Base-by-base conservation (phyloP, 352 stramenopile species). In the Phytophthora vignae region DNA sequence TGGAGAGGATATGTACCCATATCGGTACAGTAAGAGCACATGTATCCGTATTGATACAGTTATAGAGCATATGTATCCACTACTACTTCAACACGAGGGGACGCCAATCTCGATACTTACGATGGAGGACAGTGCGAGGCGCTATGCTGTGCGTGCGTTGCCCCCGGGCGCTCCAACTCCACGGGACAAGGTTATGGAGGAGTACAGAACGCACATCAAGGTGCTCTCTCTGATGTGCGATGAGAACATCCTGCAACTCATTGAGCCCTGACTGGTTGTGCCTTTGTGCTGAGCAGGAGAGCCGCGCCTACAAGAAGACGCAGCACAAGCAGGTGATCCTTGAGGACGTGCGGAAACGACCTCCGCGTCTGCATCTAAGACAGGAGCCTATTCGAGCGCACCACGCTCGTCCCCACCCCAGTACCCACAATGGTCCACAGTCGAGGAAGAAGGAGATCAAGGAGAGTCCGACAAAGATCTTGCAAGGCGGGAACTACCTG, bases 271-370 rank as follows among this genome's bases (percentile, higher is more conserved):
- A 27, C 49, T 55, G 21, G 53, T 38, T 38, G 9, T 5, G 14
- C n/a, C 29, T 29, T 29, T 29, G 17, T 46, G 8, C 54, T 54
- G 40, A 52, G 33, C 42, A 91, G 84, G 82, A 87, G 21, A 44
- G 71, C 1, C 74, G 81, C 60, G 79, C 81, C 38, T 71, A 49
- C 8, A 81, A 76, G 59, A 90, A 83, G 69, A 73, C 66, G 44
- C 76, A 78, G 33, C 80, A 90, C 61, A 92, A 91, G 60, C 71
- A 82, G 53, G 77, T 92, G 38, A 88, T 92, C 71, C 64, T 92
- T 17, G 76, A 87, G 50, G 80, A 84, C 31, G 60, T 78, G 14
- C 82, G 72, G 36, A 81, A 76, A 57, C 79, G 70, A 8, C 73
- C 77, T 29, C 78, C 83, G 10, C 79, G 81, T 19, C 48, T 89